These are phyloP conservation scores for Blumeria hordei DNA, from an alignment of 2,329 filamentous ascomycete genomes.

Conservation along the genomic window DNA sequence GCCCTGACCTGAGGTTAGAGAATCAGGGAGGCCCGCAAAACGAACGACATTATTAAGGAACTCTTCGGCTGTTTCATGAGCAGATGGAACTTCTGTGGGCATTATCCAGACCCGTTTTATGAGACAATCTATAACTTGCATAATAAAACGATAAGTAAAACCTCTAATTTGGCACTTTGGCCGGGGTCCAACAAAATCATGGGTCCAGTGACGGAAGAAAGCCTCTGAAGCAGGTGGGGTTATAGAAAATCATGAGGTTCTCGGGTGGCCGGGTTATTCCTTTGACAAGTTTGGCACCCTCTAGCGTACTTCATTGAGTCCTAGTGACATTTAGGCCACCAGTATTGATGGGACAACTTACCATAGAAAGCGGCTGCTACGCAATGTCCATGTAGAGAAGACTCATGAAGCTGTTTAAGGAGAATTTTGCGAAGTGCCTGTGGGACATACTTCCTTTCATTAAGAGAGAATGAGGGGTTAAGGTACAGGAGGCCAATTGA, in stretches of 20 bases:
- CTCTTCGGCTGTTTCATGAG: constrained; percentile 1
- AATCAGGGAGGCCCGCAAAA: neutral
- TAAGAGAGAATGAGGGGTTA: neutral
- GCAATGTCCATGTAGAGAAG: neutral
- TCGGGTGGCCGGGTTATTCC: neutral
- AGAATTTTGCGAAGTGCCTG: neutral
- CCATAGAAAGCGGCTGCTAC: neutral
- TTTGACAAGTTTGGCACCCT: neutral
- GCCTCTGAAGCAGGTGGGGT: neutral
- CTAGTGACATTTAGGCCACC: neutral
- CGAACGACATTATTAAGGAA: constrained; percentile 9
- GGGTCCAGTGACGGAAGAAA: neutral
- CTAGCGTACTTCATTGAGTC: neutral
- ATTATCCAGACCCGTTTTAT: neutral
- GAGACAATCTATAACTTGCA: neutral
- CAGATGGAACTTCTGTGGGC: neutral
- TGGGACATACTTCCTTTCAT: neutral
- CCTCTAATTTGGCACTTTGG: neutral
- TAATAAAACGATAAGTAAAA: neutral
- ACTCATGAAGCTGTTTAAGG: neutral
- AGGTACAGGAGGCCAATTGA: neutral
- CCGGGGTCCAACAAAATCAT: neutral
- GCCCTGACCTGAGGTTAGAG: neutral
- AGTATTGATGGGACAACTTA: neutral
- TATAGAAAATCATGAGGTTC: neutral